These are phyloP conservation scores for Pulveroboletus ravenelii DNA, from an alignment of 768 basidiomycete genomes.

Conservation along the genomic window DNA sequence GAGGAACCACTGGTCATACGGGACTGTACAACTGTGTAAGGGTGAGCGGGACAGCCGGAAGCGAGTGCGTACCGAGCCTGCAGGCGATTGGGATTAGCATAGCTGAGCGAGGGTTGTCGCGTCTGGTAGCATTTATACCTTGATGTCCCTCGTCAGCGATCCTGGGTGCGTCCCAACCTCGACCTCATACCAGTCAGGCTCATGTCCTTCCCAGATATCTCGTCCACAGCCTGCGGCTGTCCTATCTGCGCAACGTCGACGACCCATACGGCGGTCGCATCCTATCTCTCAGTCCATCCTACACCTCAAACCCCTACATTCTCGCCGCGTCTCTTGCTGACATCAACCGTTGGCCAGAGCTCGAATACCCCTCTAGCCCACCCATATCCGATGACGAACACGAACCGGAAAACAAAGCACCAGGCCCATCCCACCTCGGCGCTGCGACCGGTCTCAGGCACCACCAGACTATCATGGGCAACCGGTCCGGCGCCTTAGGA, in stretches of 20 bases:
- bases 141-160: conserved; percentile 63
- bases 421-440: background rate
- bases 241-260: conserved; percentile 83
- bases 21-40: conserved; percentile 37
- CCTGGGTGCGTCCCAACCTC: conserved; percentile 41
- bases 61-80: conserved; percentile 46
- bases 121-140: background rate
- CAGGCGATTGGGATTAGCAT: conserved; percentile 45
- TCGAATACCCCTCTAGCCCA: conserved; percentile 65
- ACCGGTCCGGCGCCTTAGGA: conserved; percentile 64
- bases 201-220: conserved; percentile 45
- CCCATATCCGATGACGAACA: conserved; percentile 68
- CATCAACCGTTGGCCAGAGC: conserved; percentile 78
- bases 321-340: conserved; percentile 77
- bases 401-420: conserved; percentile 31
- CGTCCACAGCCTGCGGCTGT: conserved; percentile 79
- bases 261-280: conserved; percentile 81
- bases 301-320: conserved; percentile 80
- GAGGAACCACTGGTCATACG: conserved; percentile 74
- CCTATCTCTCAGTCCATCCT: conserved; percentile 73
- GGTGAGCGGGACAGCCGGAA: background rate
- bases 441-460: conserved; percentile 43
- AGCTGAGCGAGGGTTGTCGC: background rate
- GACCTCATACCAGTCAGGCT: background rate
- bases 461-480: conserved; percentile 85